phyloP scores from a whole-genome alignment of 2,329 filamentous ascomycete species.

The Bipolaris oryzae region DNA sequence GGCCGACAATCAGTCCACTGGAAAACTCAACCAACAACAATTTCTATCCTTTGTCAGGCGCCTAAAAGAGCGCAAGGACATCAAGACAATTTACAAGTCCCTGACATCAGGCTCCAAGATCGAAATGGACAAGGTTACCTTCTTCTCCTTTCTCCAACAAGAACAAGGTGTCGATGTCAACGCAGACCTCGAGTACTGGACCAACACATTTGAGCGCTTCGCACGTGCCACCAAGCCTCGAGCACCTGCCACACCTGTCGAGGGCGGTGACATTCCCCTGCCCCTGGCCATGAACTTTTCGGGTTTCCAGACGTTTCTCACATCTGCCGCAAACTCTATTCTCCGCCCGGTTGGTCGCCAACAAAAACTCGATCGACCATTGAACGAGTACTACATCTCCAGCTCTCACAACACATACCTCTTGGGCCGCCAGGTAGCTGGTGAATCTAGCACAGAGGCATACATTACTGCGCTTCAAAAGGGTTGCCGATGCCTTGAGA shows the following conservation, averaged over 20 bases:
- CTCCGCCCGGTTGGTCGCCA: slow-evolving; percentile 66
- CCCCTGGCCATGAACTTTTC: slow-evolving; percentile 73
- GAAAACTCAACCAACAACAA: slow-evolving; percentile 75
- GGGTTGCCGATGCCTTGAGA: slow-evolving; percentile 93
- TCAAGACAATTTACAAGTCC: slow-evolving; percentile 73
- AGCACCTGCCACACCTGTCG: slow-evolving; percentile 48
- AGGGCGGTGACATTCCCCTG: slow-evolving; percentile 48
- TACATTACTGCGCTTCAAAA: slow-evolving; percentile 89
- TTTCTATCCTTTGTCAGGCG: slow-evolving; percentile 84
- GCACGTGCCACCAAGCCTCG: slow-evolving; percentile 50
- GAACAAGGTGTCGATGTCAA: slow-evolving; percentile 79
- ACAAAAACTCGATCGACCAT: slow-evolving; percentile 74
- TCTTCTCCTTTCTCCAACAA: slow-evolving; percentile 74
- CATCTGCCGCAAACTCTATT: slow-evolving; percentile 65
- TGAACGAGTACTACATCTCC: slow-evolving; percentile 98
- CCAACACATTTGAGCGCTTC: slow-evolving; percentile 72
- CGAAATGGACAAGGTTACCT: slow-evolving; percentile 73
- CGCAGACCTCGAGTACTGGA: slow-evolving; percentile 69
- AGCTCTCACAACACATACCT: slow-evolving; percentile 99
- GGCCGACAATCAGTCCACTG: slow-evolving; percentile 69
- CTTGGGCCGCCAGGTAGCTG: slow-evolving; percentile 85
- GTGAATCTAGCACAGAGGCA: slow-evolving; percentile 89
- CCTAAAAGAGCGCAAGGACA: slow-evolving; percentile 83
- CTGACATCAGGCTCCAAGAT: slow-evolving; percentile 61
- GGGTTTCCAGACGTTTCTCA: slow-evolving; percentile 68